phyloP scores from a whole-genome alignment of 768 basidiomycete species.

The Piloderma croceum region DNA sequence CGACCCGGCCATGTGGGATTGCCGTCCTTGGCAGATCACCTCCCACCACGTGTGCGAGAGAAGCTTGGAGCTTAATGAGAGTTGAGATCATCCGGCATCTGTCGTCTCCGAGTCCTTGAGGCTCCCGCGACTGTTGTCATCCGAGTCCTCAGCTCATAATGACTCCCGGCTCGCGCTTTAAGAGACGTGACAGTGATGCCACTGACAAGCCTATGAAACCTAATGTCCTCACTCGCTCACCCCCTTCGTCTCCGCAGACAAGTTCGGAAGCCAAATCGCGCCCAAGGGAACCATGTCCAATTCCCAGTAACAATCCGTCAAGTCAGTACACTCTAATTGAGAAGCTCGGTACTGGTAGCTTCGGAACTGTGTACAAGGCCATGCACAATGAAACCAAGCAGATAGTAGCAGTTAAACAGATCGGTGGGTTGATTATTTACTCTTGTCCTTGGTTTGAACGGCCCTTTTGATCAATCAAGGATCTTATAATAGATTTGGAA shows the following conservation, averaged over 20 bases:
- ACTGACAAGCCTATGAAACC: conserved; percentile 36
- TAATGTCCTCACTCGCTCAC: conserved; percentile 38
- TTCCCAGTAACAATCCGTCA: conserved; percentile 75
- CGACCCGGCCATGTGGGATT: too few species aligned
- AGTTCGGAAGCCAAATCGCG: conserved; percentile 37
- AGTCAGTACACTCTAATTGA: conserved; percentile 90
- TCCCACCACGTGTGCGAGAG: too few species aligned
- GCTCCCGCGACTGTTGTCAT: too few species aligned
- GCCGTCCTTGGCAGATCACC: too few species aligned
- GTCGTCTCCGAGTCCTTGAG: too few species aligned
- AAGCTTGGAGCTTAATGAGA: too few species aligned
- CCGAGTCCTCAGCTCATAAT: too few species aligned
- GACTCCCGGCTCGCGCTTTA: conserved; percentile 43
- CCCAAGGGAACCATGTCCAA: conserved; percentile 55
- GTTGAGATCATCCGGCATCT: too few species aligned
- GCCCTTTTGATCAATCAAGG: not conserved
- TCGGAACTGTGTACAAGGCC: conserved; percentile 96
- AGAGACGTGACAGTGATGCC: conserved; percentile 34
- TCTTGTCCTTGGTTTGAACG: too few species aligned
- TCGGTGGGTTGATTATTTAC: conserved; percentile 53
- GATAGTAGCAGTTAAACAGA: conserved; percentile 97
- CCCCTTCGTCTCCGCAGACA: conserved; percentile 42
- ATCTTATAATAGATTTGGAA: conserved; percentile 72
- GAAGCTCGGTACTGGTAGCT: conserved; percentile 96
- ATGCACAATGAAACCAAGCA: conserved; percentile 92